Evolutionary conservation across 1,139 yeast genomes (phyloP).

Genomic region (Protomyces macrosporus): DNA sequence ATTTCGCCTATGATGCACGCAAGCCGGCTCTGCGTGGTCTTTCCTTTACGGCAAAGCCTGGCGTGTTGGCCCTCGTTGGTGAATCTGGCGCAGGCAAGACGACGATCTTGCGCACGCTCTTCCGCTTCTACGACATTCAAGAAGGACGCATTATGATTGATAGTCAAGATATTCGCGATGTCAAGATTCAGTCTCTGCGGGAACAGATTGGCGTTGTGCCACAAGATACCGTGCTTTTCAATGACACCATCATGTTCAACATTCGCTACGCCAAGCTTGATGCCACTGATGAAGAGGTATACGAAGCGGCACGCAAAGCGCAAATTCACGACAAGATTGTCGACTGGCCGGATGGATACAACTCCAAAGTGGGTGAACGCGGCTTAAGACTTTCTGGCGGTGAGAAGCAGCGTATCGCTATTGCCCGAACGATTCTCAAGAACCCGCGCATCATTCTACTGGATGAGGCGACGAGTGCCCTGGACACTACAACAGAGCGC

Average conservation of each 20-base stretch:
- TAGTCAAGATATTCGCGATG: constrained; percentile 78
- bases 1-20: constrained; percentile 85
- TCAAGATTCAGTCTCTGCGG: constrained; percentile 71
- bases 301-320: constrained; percentile 59
- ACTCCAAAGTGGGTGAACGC: constrained; percentile 75
- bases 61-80: constrained; percentile 83
- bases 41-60: constrained; percentile 79
- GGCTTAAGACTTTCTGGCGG: constrained; percentile 86
- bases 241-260: constrained; percentile 82
- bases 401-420: constrained; percentile 78
- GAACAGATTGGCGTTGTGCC: constrained; percentile 85
- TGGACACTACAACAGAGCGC: constrained; percentile 69
- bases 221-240: constrained; percentile 93
- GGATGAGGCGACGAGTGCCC: constrained; percentile 77
- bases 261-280: constrained; percentile 75
- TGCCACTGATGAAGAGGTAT: constrained; percentile 69
- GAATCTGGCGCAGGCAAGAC: constrained; percentile 95
- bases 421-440: constrained; percentile 78
- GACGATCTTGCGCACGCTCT: constrained; percentile 73
- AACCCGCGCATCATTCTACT: constrained; percentile 63
- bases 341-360: constrained; percentile 53
- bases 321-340: constrained; percentile 58
- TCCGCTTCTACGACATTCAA: constrained; percentile 81
- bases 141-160: constrained; percentile 76
- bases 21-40: constrained; percentile 79